Conservation (phyloP, 257 asterid genomes). For the Jacaranda mimosifolia region DNA sequence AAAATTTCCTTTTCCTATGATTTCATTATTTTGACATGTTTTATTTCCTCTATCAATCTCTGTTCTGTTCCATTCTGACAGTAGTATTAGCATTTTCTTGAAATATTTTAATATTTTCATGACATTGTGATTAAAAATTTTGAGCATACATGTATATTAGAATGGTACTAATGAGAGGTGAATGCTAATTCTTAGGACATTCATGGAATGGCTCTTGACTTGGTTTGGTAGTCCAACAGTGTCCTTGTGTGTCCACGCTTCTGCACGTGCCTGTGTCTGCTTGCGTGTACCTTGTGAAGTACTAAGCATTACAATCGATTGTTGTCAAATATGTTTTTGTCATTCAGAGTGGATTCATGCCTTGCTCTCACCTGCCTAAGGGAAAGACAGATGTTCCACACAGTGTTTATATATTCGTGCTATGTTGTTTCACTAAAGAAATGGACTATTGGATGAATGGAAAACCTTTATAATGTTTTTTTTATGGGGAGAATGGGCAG, state of each 20-base stretch:
- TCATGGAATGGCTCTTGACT: not conserved
- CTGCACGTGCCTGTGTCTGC: not conserved
- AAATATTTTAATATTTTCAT: not conserved
- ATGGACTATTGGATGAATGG: too few species aligned
- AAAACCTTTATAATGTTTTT: too few species aligned
- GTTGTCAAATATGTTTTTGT: not conserved
- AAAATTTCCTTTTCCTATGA: constrained; percentile 10
- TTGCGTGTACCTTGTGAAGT: constrained; percentile 3
- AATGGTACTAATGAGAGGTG: too few species aligned
- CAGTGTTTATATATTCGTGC: not conserved
- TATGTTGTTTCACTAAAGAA: not conserved
- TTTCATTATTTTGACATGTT: not conserved
- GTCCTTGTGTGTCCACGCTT: not conserved
- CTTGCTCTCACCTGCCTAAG: not conserved
- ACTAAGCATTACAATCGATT: not conserved
- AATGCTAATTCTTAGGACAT: too few species aligned
- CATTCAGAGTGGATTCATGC: not conserved
- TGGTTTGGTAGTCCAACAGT: not conserved
- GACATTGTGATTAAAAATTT: not conserved
- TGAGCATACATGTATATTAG: too few species aligned
- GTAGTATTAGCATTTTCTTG: not conserved
- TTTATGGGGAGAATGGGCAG: not conserved
- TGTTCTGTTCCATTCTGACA: constrained; percentile 11
- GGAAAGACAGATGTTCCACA: not conserved
- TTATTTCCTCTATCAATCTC: not conserved